phyloP scores from a whole-genome alignment of 139 green algal species.

The Zygnema circumcarinatum region DNA sequence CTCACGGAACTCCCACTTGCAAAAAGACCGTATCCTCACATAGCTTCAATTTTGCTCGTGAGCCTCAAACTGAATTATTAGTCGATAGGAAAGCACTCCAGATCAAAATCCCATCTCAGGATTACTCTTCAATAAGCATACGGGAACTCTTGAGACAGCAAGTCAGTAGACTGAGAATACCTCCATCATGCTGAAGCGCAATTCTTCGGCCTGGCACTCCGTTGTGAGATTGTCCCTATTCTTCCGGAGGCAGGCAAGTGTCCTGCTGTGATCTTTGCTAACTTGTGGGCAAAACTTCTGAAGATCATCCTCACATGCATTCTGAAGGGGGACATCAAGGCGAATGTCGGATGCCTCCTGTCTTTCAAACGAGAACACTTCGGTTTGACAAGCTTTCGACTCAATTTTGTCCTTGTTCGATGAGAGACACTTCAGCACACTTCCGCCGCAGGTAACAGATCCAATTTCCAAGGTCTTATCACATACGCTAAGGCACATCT shows the following conservation, averaged over 20 bases:
- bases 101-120: too few relatives aligned
- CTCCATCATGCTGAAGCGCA: constrained; percentile 54
- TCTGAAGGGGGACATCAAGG: constrained; percentile 76
- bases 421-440: constrained; percentile 82
- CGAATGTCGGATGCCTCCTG: constrained; percentile 80
- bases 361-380: constrained; percentile 85
- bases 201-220: constrained; percentile 77
- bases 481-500: constrained; percentile 74
- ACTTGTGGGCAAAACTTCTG: constrained; percentile 67
- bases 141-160: too few relatives aligned
- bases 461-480: constrained; percentile 58
- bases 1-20: too few relatives aligned
- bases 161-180: too few relatives aligned
- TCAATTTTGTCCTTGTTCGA: constrained; percentile 76
- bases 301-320: constrained; percentile 76
- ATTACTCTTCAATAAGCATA: too few relatives aligned
- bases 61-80: too few relatives aligned
- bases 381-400: constrained; percentile 74
- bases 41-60: too few relatives aligned
- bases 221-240: constrained; percentile 72
- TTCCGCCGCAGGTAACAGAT: constrained; percentile 74
- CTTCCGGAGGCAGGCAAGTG: constrained; percentile 81
- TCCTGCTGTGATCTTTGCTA: constrained; percentile 67
- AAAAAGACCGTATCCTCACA: too few relatives aligned
- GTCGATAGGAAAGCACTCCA: too few relatives aligned